These are phyloP conservation scores for Pulveroboletus sp. DNA, from an alignment of 768 basidiomycete species.

Conservation along the genomic window DNA sequence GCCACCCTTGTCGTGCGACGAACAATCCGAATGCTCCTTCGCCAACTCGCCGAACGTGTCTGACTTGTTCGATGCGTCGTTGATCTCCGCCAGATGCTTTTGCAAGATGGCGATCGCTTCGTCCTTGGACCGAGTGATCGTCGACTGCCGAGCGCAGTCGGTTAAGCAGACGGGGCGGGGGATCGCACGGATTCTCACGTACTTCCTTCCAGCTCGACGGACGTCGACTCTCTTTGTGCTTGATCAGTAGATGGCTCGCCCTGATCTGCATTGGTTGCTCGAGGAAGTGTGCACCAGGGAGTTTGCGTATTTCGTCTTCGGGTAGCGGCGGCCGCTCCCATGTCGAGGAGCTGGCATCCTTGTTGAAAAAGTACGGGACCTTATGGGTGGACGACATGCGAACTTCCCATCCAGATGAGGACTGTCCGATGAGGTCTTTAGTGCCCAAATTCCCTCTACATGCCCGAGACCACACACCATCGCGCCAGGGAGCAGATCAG, in stretches of 20 bases:
- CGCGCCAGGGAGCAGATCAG: slow-evolving; percentile 6
- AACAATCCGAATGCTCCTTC: slow-evolving; percentile 77
- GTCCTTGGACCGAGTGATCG: slow-evolving; percentile 82
- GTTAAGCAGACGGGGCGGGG: not conserved
- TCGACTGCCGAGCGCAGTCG: slow-evolving; percentile 19
- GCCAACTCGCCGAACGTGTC: slow-evolving; percentile 79
- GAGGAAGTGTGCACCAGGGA: slow-evolving; percentile 67
- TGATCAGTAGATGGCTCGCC: slow-evolving; percentile 94
- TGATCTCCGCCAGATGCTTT: slow-evolving; percentile 59
- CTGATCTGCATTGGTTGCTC: slow-evolving; percentile 56
- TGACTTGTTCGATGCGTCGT: slow-evolving; percentile 34
- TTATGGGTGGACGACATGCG: slow-evolving; percentile 75
- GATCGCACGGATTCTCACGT: slow-evolving; percentile 20
- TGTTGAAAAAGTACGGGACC: slow-evolving; percentile 87
- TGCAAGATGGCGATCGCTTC: slow-evolving; percentile 83
- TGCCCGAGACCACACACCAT: slow-evolving; percentile 20
- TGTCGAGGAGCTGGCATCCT: slow-evolving; percentile 57
- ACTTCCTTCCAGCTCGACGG: slow-evolving; percentile 86
- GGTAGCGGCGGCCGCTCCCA: slow-evolving; percentile 71
- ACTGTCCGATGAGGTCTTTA: slow-evolving; percentile 15
- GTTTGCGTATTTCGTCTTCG: slow-evolving; percentile 50
- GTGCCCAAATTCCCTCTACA: not conserved
- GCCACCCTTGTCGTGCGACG: slow-evolving; percentile 74
- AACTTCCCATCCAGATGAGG: slow-evolving; percentile 64
- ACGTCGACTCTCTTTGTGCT: slow-evolving; percentile 76